Evolutionary conservation across 2,329 filamentous ascomycete genomes (phyloP).

Genomic region (Coniochaeta ligniaria): DNA sequence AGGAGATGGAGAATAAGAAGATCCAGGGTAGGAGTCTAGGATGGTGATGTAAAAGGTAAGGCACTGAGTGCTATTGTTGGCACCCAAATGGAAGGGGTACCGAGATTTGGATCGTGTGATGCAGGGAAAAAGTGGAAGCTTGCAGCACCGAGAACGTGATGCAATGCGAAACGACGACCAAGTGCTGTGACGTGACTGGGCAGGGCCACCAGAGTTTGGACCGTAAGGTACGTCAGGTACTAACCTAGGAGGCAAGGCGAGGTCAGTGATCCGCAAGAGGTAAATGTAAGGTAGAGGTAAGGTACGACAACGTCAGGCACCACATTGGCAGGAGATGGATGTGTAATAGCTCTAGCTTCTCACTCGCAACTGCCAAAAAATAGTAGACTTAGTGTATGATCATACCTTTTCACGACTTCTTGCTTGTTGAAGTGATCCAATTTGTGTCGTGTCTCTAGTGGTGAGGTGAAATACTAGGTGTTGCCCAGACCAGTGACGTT

Average conservation of each 20-base stretch:
- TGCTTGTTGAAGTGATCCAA: background rate
- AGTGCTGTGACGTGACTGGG: constrained; percentile 2
- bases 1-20: background rate
- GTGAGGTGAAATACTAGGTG: background rate
- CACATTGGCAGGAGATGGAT: background rate
- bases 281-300: background rate
- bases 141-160: background rate
- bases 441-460: background rate
- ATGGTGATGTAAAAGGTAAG: background rate
- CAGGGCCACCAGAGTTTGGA: background rate
- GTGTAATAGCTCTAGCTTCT: background rate
- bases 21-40: background rate
- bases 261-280: background rate
- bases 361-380: background rate
- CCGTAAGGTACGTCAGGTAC: background rate
- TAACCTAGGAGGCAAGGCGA: background rate
- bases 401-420: background rate
- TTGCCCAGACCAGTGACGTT: background rate
- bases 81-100: constrained; percentile 6
- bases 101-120: constrained; percentile 15
- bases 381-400: too few relatives aligned
- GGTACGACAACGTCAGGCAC: background rate
- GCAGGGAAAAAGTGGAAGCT: constrained; percentile 11
- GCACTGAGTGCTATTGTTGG: constrained; percentile 8
- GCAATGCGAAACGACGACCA: background rate